These are phyloP conservation scores for Annulohypoxylon stygium DNA, from an alignment of 495 filamentous ascomycete species.

Conservation along the genomic window DNA sequence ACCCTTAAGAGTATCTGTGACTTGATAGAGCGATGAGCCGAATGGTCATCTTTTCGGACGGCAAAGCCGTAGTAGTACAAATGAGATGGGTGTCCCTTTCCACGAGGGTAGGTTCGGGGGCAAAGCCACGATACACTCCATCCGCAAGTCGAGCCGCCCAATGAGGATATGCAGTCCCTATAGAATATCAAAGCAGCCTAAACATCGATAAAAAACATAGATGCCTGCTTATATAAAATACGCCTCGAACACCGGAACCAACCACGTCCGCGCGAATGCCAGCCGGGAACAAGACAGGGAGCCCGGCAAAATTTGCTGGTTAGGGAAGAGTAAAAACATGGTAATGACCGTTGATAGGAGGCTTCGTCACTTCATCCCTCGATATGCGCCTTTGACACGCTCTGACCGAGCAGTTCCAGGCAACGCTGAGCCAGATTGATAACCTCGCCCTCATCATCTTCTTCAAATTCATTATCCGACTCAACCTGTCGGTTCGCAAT, in stretches of 20 bases:
- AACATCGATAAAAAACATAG: slow-evolving; percentile 43
- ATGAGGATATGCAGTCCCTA: slow-evolving; percentile 52
- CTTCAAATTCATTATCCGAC: slow-evolving; percentile 88
- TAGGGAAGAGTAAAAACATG: slow-evolving; percentile 27
- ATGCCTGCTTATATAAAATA: slow-evolving; percentile 52
- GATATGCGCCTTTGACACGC: slow-evolving; percentile 66
- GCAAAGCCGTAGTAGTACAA: slow-evolving; percentile 42
- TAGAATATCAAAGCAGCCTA: slow-evolving; percentile 48
- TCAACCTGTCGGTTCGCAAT: slow-evolving; percentile 93
- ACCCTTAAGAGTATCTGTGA: slow-evolving; percentile 22
- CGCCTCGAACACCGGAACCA: slow-evolving; percentile 54
- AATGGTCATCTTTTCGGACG: slow-evolving; percentile 31
- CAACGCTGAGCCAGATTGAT: slow-evolving; percentile 91
- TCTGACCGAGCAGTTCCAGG: slow-evolving; percentile 83
- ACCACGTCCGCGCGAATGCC: slow-evolving; percentile 55
- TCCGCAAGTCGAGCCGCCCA: slow-evolving; percentile 47
- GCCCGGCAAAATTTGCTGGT: slow-evolving; percentile 28
- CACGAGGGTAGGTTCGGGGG: slow-evolving; percentile 31
- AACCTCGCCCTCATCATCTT: slow-evolving; percentile 91
- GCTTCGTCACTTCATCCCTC: slow-evolving; percentile 61
- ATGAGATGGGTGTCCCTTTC: slow-evolving; percentile 40
- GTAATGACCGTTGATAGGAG: slow-evolving; percentile 18
- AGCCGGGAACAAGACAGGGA: slow-evolving; percentile 26
- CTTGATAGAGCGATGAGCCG: slow-evolving; percentile 27
- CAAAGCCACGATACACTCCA: slow-evolving; percentile 45